Percentiles rank a stretch among this genome's conserved stretches.
Evolutionary conservation across 768 basidiomycete genomes (phyloP).

Genomic region (Paxillus rubicundulus): DNA sequence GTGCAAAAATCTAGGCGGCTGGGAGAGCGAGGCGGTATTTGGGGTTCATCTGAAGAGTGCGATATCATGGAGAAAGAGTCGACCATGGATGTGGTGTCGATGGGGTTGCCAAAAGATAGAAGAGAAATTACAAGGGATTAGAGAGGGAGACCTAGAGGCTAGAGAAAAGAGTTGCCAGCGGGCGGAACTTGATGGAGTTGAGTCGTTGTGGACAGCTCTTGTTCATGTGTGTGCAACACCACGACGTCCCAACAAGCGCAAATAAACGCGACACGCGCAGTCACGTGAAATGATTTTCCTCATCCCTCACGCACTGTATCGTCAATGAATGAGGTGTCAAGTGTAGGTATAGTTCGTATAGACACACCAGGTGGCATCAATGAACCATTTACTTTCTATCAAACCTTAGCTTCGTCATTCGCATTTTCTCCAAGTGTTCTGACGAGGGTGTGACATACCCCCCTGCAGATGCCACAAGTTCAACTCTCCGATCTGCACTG

Average conservation of each 20-base stretch:
- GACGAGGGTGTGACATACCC: slow-evolving; percentile 44
- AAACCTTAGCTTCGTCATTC: slow-evolving; percentile 30
- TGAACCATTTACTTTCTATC: slow-evolving; percentile 10
- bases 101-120: background rate
- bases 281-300: slow-evolving; percentile 27
- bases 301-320: background rate
- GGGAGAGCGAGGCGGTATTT: slow-evolving; percentile 41
- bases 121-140: background rate
- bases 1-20: slow-evolving; percentile 47
- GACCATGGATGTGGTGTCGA: slow-evolving; percentile 7
- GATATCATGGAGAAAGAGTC: slow-evolving; percentile 5
- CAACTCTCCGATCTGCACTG: slow-evolving; percentile 25
- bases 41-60: slow-evolving; percentile 5
- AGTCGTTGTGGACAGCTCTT: background rate
- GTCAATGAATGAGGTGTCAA: slow-evolving; percentile 9
- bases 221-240: slow-evolving; percentile 9
- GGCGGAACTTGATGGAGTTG: slow-evolving; percentile 1
- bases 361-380: slow-evolving; percentile 20
- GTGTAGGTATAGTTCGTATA: slow-evolving; percentile 4
- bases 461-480: slow-evolving; percentile 28
- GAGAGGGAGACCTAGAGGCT: background rate
- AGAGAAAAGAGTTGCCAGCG: slow-evolving; percentile 3
- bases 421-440: slow-evolving; percentile 41
- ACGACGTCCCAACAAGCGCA: slow-evolving; percentile 18
- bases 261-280: slow-evolving; percentile 15